phyloP scores from a whole-genome alignment of 345 rosid species.

The Jatropha curcas region DNA sequence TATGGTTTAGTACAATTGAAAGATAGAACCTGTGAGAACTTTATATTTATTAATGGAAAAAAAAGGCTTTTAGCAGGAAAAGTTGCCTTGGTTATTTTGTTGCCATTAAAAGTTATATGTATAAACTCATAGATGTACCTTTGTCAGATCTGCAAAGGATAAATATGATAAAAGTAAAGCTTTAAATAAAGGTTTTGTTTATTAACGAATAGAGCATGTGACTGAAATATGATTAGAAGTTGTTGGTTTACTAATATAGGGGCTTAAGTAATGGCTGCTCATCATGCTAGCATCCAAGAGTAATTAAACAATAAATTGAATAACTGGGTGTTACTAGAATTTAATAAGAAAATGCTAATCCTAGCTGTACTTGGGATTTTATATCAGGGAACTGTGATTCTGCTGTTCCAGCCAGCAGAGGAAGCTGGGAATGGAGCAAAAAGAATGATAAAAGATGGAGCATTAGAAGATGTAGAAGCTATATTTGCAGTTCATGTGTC shows the following conservation, averaged over 20 bases:
- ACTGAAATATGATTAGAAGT: not conserved
- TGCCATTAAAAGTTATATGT: not conserved
- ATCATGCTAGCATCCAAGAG: too few relatives aligned
- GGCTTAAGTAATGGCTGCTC: not conserved
- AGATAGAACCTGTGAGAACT: too few relatives aligned
- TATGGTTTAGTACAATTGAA: too few relatives aligned
- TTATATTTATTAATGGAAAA: too few relatives aligned
- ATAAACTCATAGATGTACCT: not conserved
- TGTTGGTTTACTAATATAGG: not conserved
- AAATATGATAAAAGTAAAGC: too few relatives aligned
- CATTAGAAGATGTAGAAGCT: conserved; percentile 67
- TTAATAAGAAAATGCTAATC: not conserved
- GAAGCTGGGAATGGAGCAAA: conserved; percentile 98
- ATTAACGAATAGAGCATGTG: not conserved
- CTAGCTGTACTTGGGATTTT: not conserved
- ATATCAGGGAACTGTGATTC: conserved; percentile 77
- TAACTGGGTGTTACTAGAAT: too few relatives aligned
- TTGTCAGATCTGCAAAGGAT: not conserved
- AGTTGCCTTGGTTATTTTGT: too few relatives aligned
- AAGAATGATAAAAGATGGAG: conserved; percentile 75
- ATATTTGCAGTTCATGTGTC: conserved; percentile 85
- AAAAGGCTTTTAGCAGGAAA: too few relatives aligned
- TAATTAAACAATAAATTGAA: too few relatives aligned
- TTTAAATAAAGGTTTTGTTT: not conserved
- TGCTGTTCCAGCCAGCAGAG: conserved; percentile 92